Evolutionary conservation across 176 grass and related monocot species (phyloP), one percentile per base, ranked within the genome.

Genomic region (Lolium multiflorum): DNA sequence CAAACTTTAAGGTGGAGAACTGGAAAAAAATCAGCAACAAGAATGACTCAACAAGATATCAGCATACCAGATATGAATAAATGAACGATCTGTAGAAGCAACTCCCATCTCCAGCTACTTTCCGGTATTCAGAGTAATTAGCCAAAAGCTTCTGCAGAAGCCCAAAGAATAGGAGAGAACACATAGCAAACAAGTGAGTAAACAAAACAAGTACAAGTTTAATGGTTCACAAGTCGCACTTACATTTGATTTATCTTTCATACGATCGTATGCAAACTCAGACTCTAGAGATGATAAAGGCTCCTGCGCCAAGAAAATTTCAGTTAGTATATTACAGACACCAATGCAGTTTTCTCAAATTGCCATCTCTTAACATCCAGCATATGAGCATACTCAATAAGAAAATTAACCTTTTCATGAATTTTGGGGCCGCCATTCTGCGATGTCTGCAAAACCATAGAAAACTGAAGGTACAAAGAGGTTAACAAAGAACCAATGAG

Each of bases 221-320:
- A 41, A 41, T 18, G 20, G 68, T 20, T 44, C 31, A 35, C 38
- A 44, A 7, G 38, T 43, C 38, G 6, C 44, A 71, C 9, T 71
- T 35, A 35, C 31, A 35, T 71, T 71, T 4, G 68, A 39, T n/a
- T 71, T 71, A 71, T 71, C 68, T 71, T 71, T 71, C 68, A 71
- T 44, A 71, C 2, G 3, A 0, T 71, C 7, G 4, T 71, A 44
- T 6, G 3, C 68, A 43, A 43, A 71, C 38, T 44, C 68, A 44
- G 39, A 9, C 38, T 17, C 9, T 71, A 71, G 18, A 43, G 38
- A 71, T 44, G 68, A 44, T 37, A 71, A 71, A 44, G 31, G 31
- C 44, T 71, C 38, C 68, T 71, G 38, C 38, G 21, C 39, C 38
- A 11, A 71, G 18, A 71, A 71, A 18, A 71, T 21, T 71, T 44